A percentile compares a stretch with the other conserved stretches of the same genome.
Evolutionary conservation across 352 stramenopile species (phyloP).

Genomic region (Phytophthora nicotianae): DNA sequence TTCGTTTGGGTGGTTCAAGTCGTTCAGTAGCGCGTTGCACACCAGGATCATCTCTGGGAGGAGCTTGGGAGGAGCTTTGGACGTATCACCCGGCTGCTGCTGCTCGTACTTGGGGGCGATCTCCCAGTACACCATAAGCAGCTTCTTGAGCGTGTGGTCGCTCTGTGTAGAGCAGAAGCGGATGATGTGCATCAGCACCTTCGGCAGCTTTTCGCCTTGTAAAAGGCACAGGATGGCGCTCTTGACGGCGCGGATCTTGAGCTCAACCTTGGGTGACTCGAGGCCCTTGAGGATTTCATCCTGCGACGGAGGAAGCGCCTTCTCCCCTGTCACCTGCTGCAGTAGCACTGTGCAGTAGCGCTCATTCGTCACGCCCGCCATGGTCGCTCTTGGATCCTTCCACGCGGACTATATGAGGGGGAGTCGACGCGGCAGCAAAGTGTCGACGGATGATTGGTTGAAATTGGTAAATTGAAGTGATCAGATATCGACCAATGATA

Average conservation of each 20-base stretch:
- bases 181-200: slow-evolving; percentile 99
- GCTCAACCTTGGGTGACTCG: slow-evolving; percentile 94
- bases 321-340: slow-evolving; percentile 65
- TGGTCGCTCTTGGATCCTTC: slow-evolving; percentile 35
- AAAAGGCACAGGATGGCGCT: slow-evolving; percentile 97
- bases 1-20: slow-evolving; percentile 99
- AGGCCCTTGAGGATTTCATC: slow-evolving; percentile 98
- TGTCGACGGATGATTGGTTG: slow-evolving; percentile 24
- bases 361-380: slow-evolving; percentile 82
- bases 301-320: slow-evolving; percentile 80
- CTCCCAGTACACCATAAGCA: slow-evolving; percentile 99
- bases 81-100: slow-evolving; percentile 33
- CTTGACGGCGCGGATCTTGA: slow-evolving; percentile 99
- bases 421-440: slow-evolving; percentile 14
- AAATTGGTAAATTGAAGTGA: slow-evolving; percentile 29
- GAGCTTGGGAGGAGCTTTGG: slow-evolving; percentile 89
- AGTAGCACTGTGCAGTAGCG: slow-evolving; percentile 88
- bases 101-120: slow-evolving; percentile 98
- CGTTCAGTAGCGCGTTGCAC: slow-evolving; percentile 99
- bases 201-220: slow-evolving; percentile 97
- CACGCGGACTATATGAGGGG: slow-evolving; percentile 20
- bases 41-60: slow-evolving; percentile 99
- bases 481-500: slow-evolving; percentile 8
- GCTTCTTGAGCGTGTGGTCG: slow-evolving; percentile 99
- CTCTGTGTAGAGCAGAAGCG: slow-evolving; percentile 99